These are phyloP conservation scores for Fusarium napiforme DNA, from an alignment of 2,329 filamentous ascomycete genomes.

Conservation along the genomic window DNA sequence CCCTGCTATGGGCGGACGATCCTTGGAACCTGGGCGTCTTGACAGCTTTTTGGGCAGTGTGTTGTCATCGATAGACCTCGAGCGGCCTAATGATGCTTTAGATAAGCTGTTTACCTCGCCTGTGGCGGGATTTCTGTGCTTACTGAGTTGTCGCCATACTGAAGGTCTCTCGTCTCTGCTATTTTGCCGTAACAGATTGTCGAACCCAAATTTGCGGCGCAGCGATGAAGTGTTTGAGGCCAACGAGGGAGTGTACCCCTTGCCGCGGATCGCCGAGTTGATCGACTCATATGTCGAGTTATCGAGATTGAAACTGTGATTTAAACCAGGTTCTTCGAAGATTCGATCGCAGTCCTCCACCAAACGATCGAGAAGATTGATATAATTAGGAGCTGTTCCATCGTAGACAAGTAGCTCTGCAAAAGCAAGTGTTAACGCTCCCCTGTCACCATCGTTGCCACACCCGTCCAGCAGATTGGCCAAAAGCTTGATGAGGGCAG, in stretches of 20 bases:
- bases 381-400: constrained; percentile 81
- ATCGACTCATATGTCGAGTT: constrained; percentile 67
- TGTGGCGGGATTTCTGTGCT: constrained; percentile 72
- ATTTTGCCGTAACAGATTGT: constrained; percentile 79
- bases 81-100: constrained; percentile 73
- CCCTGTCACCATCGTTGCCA: constrained; percentile 89
- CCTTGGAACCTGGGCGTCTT: constrained; percentile 65
- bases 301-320: constrained; percentile 53
- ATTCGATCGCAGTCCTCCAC: constrained; percentile 90
- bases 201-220: constrained; percentile 84
- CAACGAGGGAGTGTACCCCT: constrained; percentile 77
- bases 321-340: constrained; percentile 73
- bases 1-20: constrained; percentile 69
- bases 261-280: constrained; percentile 65
- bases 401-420: constrained; percentile 85
- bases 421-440: constrained; percentile 88
- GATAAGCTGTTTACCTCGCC: constrained; percentile 73
- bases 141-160: constrained; percentile 89
- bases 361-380: constrained; percentile 87
- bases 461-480: constrained; percentile 90
- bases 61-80: constrained; percentile 79
- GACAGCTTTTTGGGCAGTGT: constrained; percentile 56
- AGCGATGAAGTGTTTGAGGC: constrained; percentile 89
- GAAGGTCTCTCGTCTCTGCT: constrained; percentile 82
- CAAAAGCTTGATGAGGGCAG: constrained; percentile 84